A percentile compares a stretch with the other conserved stretches of the same genome.
These are phyloP conservation scores for Populus trichocarpa DNA, from an alignment of 441 rosid species.

Conservation along the genomic window DNA sequence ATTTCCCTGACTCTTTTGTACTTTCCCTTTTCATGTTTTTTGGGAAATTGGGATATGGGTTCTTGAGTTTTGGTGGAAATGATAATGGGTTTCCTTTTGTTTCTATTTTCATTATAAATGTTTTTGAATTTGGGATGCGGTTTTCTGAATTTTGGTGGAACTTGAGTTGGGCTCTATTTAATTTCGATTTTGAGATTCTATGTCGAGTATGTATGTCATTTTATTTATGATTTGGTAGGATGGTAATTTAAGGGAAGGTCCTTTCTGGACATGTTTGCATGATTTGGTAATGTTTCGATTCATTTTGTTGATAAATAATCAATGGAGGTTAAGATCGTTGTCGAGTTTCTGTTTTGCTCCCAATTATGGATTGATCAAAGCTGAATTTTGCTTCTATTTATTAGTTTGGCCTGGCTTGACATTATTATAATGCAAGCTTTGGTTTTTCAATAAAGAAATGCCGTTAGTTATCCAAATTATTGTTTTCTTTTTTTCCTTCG, in stretches of 20 bases:
- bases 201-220: no score
- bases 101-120: background rate
- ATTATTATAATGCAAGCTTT: background rate
- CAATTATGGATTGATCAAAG: background rate
- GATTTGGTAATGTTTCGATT: conserved; percentile 8
- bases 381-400: background rate
- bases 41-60: background rate
- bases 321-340: background rate
- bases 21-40: background rate
- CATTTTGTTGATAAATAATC: background rate
- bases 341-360: background rate
- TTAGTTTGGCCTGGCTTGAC: background rate
- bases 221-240: no score
- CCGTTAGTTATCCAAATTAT: background rate
- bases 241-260: background rate
- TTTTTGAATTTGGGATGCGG: background rate
- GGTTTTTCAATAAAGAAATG: background rate
- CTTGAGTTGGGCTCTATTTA: background rate
- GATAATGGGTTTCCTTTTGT: background rate
- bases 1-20: background rate
- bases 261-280: background rate
- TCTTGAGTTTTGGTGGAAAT: conserved; percentile 1
- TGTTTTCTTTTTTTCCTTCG: background rate
- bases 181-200: background rate
- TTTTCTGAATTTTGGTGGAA: background rate